Evolutionary conservation across 2,329 filamentous ascomycete species (phyloP), one percentile per base, ranked within the genome.

Genomic region (Penicillium sp.): DNA sequence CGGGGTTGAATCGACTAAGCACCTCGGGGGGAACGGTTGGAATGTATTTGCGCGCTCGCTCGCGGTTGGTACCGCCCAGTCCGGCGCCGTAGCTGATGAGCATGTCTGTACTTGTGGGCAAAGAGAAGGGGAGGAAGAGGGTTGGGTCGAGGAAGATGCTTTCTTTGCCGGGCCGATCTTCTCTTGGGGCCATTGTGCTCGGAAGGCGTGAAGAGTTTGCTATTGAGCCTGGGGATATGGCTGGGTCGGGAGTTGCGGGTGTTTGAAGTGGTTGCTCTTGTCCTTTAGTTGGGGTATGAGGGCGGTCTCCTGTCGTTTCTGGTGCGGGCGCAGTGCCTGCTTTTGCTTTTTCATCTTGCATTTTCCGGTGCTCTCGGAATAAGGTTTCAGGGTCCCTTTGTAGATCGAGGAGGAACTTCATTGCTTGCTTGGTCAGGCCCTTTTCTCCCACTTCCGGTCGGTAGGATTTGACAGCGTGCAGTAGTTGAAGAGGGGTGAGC

Each of bases 71-170:
- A 0, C 94, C 94, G 5, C 94, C 94, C 66, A 97, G 94, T 0
- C 94, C 94, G 12, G 94, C 92, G 0, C 94, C 94, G 66, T 95
- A 99, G 60, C 87, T 93, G 44, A 99, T 85, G 44, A 97, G 81
- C 94, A 99, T 99, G 71, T 99, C 94, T 24, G 92, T 97, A 52
- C 90, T 94, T 1, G 93, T 96, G 1, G 94, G 94, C 26, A 99
- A 79, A n/a, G 88, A 88, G 70, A 99, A 99, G 0, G 94, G 94
- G 24, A 99, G 81, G 82, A 96, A 95, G 54, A 96, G 79, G 2
- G 92, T 89, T 3, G 93, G 90, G 66, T 97, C 92, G 48, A 97
- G 75, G 41, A 96, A 84, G 33, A 96, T 59, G 31, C 57, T 63
- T 47, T 65, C 67, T 16, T 57, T 57, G 21, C 63, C 59, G 24